Base-by-base conservation (phyloP, 805 yeast species). In the Blastobotrys peoriensis region DNA sequence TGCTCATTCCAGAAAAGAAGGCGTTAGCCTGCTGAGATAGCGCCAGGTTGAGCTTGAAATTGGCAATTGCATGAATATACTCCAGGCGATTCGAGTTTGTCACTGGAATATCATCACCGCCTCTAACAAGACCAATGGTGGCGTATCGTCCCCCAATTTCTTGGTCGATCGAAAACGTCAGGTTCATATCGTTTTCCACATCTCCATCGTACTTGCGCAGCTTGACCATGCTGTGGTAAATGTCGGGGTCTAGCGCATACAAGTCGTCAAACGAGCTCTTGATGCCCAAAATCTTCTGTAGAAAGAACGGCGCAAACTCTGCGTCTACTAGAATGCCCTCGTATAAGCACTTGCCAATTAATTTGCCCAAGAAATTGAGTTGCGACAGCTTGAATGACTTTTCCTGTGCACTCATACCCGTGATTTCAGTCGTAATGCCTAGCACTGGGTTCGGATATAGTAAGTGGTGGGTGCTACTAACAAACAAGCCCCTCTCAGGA, bases 291-390 rank as follows among this genome's bases (percentile, higher is more conserved):
- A 91, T 78, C 58, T 84, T 79, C 61, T 74, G 78, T 36, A 93
- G 62, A 56, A 91, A 91, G 51, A 87, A 86, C 2, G 91, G 85
- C 0, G 97, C 88, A 71, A 91, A 89, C 15, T 79, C 75, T 19
- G 86, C 75, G 61, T 89, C 95, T 5, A 91, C 77, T 50, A 91
- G 68, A 3, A 88, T 81, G 42, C 79, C 79, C 44, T 86, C 95
- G 59, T 86, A 87, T 2, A 91, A 67, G 57, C 97, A 89, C 59
- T 88, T 91, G 1, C 97, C 98, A 37, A 91, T 70, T 4, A 88
- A 69, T 66, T 74, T 80, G 0, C 98, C 98, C 52, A 89, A 62
- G 55, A 89, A 89, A 55, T 72, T 71, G 33, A 74, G 56, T 25
- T 63, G 60, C 5, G 63, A 59, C 43, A 75, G 51, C 63, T 10